Evolutionary conservation across 2,329 filamentous ascomycete species (phyloP).

Genomic region (Colletotrichum zoysiae): DNA sequence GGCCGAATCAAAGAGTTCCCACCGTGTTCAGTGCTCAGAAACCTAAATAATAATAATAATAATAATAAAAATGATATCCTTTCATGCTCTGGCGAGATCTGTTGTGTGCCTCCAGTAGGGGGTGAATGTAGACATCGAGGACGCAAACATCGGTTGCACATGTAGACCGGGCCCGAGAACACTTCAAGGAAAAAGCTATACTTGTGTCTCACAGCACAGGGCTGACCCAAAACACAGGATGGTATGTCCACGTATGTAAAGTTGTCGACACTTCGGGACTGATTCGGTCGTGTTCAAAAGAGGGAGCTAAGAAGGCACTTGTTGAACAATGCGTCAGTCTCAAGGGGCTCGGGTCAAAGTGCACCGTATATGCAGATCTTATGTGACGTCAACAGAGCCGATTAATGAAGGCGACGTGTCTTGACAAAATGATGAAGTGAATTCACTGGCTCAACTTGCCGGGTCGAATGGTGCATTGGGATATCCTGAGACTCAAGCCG

Average conservation of each 20-base stretch:
- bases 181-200: not conserved
- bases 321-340: not conserved
- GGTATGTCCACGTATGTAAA: not conserved
- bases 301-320: not conserved
- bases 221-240: not conserved
- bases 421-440: not conserved
- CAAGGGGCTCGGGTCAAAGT: not conserved
- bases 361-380: not conserved
- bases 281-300: not conserved
- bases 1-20: not conserved
- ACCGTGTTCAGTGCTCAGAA: not conserved
- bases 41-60: no score
- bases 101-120: no score
- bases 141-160: not conserved
- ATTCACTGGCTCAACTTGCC: not conserved
- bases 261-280: not conserved
- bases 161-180: not conserved
- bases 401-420: not conserved
- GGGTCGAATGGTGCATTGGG: no score
- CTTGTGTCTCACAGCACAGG: conserved; percentile 1
- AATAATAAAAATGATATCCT: no score
- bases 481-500: not conserved
- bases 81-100: not conserved
- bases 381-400: not conserved
- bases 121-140: not conserved